A percentile compares a stretch with the other conserved stretches of the same genome.
Evolutionary conservation across 257 asterid species (phyloP).

Genomic region (Oldenlandia corymbosa): DNA sequence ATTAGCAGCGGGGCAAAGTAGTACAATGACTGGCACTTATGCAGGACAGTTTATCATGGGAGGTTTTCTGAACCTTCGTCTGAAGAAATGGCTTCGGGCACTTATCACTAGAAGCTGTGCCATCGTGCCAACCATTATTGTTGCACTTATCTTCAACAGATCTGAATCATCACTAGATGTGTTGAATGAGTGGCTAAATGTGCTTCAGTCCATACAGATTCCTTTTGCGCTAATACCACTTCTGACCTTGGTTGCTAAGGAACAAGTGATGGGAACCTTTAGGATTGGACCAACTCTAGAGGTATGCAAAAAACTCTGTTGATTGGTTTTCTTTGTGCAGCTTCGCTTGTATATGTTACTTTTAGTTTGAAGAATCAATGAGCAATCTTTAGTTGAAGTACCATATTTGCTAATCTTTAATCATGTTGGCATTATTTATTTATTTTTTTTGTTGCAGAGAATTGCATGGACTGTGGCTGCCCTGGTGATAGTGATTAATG

Average conservation of each 20-base stretch:
- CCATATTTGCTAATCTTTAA: background rate
- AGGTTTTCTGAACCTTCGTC: constrained; percentile 83
- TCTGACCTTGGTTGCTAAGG: constrained; percentile 92
- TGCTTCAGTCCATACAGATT: constrained; percentile 89
- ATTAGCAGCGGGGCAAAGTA: constrained; percentile 97
- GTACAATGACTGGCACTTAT: constrained; percentile 94
- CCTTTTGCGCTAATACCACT: constrained; percentile 98
- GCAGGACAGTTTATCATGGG: constrained; percentile 99
- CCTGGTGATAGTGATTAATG: constrained; percentile 82
- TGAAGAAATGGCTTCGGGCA: constrained; percentile 86
- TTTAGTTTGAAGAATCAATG: background rate
- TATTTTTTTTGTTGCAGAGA: constrained; percentile 49
- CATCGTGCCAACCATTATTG: constrained; percentile 80
- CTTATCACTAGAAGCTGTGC: constrained; percentile 95
- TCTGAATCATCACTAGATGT: constrained; percentile 83
- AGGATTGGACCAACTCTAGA: constrained; percentile 64
- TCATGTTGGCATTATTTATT: background rate
- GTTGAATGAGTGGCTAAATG: constrained; percentile 95
- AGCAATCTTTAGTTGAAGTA: background rate
- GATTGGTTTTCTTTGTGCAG: background rate
- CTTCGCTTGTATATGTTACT: background rate
- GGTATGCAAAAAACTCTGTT: constrained; percentile 36
- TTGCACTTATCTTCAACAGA: constrained; percentile 82
- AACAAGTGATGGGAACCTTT: constrained; percentile 80
- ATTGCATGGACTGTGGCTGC: constrained; percentile 89